Percentiles rank a stretch among this genome's conserved stretches.
These are phyloP conservation scores for Auriculariales sp. DNA, from an alignment of 768 basidiomycete genomes.

Conservation along the genomic window DNA sequence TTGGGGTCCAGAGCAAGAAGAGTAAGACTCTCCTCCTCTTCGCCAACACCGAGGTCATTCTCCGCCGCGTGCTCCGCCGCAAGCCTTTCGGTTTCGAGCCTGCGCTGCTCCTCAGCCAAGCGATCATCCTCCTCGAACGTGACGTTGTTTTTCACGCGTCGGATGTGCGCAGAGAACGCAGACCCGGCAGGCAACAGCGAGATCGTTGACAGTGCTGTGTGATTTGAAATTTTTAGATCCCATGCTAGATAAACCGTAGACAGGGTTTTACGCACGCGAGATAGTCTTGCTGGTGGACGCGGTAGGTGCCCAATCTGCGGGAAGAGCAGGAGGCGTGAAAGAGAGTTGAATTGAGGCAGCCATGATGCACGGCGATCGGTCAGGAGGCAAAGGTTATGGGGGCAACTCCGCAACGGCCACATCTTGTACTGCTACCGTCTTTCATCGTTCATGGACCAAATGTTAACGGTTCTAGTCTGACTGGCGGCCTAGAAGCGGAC, in stretches of 20 bases:
- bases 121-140: conserved; percentile 77
- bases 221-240: conserved; percentile 5
- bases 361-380: too few species aligned
- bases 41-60: conserved; percentile 85
- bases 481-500: too few species aligned
- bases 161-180: conserved; percentile 73
- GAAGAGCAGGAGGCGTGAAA: conserved; percentile 27
- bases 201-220: conserved; percentile 26
- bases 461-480: too few species aligned
- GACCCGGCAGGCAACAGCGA: conserved; percentile 73
- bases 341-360: too few species aligned
- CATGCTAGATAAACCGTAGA: background rate
- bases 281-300: conserved; percentile 19
- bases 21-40: conserved; percentile 67
- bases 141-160: conserved; percentile 56
- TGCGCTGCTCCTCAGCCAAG: conserved; percentile 37
- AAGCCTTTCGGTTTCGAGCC: conserved; percentile 16
- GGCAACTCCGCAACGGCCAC: too few species aligned
- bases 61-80: conserved; percentile 29
- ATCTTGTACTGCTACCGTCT: too few species aligned
- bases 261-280: conserved; percentile 15
- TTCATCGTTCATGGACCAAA: too few species aligned
- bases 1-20: conserved; percentile 77
- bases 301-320: conserved; percentile 29
- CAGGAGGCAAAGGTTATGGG: too few species aligned